Evolutionary conservation across 1,284 basidiomycete genomes (phyloP).

Genomic region (Fistulinella cinereoalba): DNA sequence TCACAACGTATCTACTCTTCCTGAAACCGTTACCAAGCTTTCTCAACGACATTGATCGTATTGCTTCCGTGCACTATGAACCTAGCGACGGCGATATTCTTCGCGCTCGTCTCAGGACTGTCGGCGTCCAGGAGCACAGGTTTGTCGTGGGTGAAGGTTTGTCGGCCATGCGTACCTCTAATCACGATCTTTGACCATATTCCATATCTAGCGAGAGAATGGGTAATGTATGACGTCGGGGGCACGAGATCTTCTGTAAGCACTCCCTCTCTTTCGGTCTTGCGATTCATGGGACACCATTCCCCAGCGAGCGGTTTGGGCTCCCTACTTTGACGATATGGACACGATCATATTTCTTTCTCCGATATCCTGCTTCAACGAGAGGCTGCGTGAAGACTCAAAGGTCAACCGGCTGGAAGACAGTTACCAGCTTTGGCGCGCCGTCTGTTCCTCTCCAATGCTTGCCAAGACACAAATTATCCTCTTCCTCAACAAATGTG

Average conservation of each 20-base stretch:
- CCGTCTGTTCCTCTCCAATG: constrained; percentile 61
- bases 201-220: constrained; percentile 49
- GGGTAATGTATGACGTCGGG: constrained; percentile 73
- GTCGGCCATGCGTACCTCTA: constrained; percentile 13
- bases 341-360: constrained; percentile 73
- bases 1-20: not conserved
- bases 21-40: constrained; percentile 37
- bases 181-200: not conserved
- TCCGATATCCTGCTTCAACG: constrained; percentile 69
- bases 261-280: constrained; percentile 7
- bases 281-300: constrained; percentile 1
- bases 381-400: constrained; percentile 64
- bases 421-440: constrained; percentile 68
- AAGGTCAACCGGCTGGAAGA: constrained; percentile 70
- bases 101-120: constrained; percentile 64
- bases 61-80: constrained; percentile 55
- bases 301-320: constrained; percentile 62
- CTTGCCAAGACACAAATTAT: constrained; percentile 61
- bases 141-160: constrained; percentile 65
- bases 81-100: constrained; percentile 72
- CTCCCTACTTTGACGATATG: constrained; percentile 70
- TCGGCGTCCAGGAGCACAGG: constrained; percentile 72
- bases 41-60: constrained; percentile 62
- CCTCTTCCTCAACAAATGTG: constrained; percentile 62
- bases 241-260: constrained; percentile 65